phyloP scores from a whole-genome alignment of 2,329 filamentous ascomycete species.

The Arthrobotrys megalospora region DNA sequence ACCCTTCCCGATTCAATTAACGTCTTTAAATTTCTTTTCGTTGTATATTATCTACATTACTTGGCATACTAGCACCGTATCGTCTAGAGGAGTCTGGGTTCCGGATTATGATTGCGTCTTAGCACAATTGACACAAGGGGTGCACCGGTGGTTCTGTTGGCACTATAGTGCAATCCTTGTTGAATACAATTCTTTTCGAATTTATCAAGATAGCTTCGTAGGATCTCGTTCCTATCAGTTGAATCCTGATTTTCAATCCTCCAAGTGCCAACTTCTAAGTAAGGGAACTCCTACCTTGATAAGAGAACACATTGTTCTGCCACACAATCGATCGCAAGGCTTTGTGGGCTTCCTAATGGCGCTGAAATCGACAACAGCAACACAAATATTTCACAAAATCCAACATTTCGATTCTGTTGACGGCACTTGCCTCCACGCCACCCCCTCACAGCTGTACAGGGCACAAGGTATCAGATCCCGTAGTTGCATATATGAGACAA shows the following conservation, averaged over 20 bases:
- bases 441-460: slow-evolving; percentile 5
- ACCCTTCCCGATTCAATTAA: background rate
- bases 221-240: no score
- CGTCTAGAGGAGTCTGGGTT: background rate
- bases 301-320: no score
- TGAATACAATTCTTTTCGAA: background rate
- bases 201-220: no score
- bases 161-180: background rate
- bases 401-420: slow-evolving; percentile 1
- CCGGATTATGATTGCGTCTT: background rate
- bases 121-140: background rate
- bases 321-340: no score
- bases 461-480: background rate
- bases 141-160: background rate
- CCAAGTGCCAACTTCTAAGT: no score
- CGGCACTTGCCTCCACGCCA: slow-evolving; percentile 14
- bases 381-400: background rate
- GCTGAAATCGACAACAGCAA: background rate
- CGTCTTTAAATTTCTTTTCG: background rate
- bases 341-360: no score
- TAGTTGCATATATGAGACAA: background rate
- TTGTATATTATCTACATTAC: background rate
- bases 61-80: background rate
- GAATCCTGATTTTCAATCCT: no score
- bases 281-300: no score